Percentiles rank a stretch among this genome's conserved stretches.
These are phyloP conservation scores for Eucalyptus victrix DNA, from an alignment of 345 rosid genomes.

Conservation along the genomic window DNA sequence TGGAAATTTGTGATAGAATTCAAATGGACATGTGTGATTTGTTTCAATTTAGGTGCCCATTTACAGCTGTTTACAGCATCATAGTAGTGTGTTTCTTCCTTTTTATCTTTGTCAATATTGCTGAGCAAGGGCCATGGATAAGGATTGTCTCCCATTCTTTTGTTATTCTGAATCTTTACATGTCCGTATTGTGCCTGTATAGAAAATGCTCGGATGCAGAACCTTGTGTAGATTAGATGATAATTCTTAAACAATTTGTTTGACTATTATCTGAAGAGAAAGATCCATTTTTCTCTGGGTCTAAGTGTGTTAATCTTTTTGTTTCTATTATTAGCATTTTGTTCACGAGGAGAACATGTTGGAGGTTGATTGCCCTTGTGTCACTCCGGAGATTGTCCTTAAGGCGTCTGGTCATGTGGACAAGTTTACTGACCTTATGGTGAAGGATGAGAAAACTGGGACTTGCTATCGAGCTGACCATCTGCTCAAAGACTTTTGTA, in stretches of 20 bases:
- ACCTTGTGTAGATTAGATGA: neutral
- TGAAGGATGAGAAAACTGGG: conserved; percentile 82
- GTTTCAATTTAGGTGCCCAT: neutral
- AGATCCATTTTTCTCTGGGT: neutral
- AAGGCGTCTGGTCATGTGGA: conserved; percentile 98
- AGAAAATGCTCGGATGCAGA: neutral
- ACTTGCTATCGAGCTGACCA: conserved; percentile 86
- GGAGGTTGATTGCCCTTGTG: conserved; percentile 93
- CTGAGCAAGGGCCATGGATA: neutral
- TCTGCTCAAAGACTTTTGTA: conserved; percentile 82
- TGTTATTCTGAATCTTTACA: neutral
- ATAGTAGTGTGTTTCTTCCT: neutral
- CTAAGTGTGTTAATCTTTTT: neutral
- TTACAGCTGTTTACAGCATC: neutral
- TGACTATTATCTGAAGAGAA: neutral
- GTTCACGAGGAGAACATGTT: conserved; percentile 89
- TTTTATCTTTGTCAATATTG: neutral
- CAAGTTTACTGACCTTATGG: conserved; percentile 97
- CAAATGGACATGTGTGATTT: neutral
- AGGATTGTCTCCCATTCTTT: neutral
- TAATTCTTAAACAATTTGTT: neutral
- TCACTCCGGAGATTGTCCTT: conserved; percentile 87
- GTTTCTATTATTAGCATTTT: conserved; percentile 48
- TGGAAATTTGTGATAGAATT: neutral
- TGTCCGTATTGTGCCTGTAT: neutral